Percentiles rank a stretch among this genome's conserved stretches.
phyloP scores from a whole-genome alignment of 2,329 filamentous ascomycete species.

The Chalara sp. region DNA sequence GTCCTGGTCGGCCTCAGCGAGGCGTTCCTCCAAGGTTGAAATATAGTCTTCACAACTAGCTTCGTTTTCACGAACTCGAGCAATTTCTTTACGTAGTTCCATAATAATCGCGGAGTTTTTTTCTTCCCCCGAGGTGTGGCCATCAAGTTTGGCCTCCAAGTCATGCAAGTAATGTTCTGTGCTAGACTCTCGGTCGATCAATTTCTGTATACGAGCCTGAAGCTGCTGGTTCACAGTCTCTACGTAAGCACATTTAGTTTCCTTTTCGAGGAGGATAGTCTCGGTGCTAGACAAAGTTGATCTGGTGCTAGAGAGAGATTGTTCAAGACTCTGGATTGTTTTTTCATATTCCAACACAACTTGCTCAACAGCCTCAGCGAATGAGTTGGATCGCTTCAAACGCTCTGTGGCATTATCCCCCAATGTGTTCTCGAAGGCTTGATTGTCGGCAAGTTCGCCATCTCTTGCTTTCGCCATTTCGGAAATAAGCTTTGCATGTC shows the following conservation, averaged over 20 bases:
- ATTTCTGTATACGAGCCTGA: conserved; percentile 82
- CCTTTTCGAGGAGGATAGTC: conserved; percentile 81
- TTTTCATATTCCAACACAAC: conserved; percentile 96
- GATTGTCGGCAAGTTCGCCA: conserved; percentile 53
- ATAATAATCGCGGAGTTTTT: conserved; percentile 80
- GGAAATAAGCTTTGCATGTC: conserved; percentile 91
- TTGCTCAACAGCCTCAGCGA: conserved; percentile 91
- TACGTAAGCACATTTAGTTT: conserved; percentile 86
- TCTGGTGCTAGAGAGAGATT: conserved; percentile 83
- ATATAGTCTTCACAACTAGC: conserved; percentile 92
- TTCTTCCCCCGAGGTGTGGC: conserved; percentile 88
- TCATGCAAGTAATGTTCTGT: conserved; percentile 93
- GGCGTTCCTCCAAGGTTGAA: conserved; percentile 86
- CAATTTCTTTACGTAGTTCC: conserved; percentile 86
- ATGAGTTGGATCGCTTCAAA: conserved; percentile 89
- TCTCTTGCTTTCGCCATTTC: conserved; percentile 86
- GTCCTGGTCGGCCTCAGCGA: conserved; percentile 96
- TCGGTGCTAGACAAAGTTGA: conserved; percentile 78
- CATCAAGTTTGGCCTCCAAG: conserved; percentile 83
- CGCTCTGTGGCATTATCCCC: conserved; percentile 80
- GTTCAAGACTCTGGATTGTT: conserved; percentile 90
- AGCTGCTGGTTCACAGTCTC: conserved; percentile 90
- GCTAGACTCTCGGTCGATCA: conserved; percentile 83
- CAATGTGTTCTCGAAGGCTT: conserved; percentile 51
- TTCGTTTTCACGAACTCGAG: conserved; percentile 83